These are phyloP conservation scores for Aspergillus piperis DNA, from an alignment of 2,329 filamentous ascomycete species.

Conservation along the genomic window DNA sequence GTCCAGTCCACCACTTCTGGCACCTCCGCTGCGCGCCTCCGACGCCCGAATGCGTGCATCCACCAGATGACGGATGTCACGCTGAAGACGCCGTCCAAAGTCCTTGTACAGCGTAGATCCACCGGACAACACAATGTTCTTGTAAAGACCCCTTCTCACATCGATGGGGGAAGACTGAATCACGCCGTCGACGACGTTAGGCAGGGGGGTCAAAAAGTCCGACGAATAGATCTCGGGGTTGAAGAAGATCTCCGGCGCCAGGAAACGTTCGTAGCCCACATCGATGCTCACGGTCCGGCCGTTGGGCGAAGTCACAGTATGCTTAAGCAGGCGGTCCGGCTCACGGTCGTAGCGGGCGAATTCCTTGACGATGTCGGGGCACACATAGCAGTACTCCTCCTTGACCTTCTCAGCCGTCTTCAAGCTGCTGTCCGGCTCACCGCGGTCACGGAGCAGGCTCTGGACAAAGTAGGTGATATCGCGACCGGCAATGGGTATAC, in stretches of 20 bases:
- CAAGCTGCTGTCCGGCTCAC: conserved; percentile 92
- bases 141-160: conserved; percentile 94
- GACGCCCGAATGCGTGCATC: conserved; percentile 91
- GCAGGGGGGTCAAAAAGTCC: conserved; percentile 94
- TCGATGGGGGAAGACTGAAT: conserved; percentile 98
- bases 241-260: conserved; percentile 99
- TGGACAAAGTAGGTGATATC: conserved; percentile 99
- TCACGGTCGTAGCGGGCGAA: conserved; percentile 93
- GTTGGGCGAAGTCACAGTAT: conserved; percentile 81
- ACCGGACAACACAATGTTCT: conserved; percentile 98
- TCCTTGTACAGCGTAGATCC: conserved; percentile 98
- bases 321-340: conserved; percentile 85
- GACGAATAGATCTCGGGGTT: conserved; percentile 99
- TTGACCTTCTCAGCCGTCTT: conserved; percentile 99
- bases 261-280: conserved; percentile 95
- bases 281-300: conserved; percentile 84
- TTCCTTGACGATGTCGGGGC: conserved; percentile 98
- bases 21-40: conserved; percentile 86
- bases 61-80: conserved; percentile 94
- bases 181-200: conserved; percentile 90
- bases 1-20: conserved; percentile 89
- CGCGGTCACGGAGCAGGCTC: conserved; percentile 89
- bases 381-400: conserved; percentile 98
- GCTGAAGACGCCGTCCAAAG: conserved; percentile 91
- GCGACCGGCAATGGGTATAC: conserved; percentile 94